Conservation (phyloP, 768 basidiomycete species). For the Leccinellum albellum region DNA sequence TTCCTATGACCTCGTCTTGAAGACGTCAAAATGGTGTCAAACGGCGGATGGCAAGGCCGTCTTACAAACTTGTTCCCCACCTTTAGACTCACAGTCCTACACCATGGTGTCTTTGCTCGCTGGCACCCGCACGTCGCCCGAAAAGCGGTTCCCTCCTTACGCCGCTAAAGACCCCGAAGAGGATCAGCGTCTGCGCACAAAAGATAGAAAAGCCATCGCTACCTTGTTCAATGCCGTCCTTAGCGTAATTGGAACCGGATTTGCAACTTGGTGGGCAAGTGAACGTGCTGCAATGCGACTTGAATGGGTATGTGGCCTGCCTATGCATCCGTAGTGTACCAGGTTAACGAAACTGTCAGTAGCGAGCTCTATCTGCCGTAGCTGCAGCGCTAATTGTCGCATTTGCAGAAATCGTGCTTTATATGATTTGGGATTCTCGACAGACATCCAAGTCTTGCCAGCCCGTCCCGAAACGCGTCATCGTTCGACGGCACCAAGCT, state of each 20-base stretch:
- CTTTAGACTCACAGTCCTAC: constrained; percentile 53
- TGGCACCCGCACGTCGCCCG: constrained; percentile 74
- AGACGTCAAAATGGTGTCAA: constrained; percentile 68
- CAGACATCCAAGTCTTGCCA: constrained; percentile 21
- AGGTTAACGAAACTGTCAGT: constrained; percentile 3
- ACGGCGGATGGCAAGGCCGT: constrained; percentile 42
- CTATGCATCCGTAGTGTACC: neutral
- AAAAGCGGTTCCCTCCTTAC: constrained; percentile 61
- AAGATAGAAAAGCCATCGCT: constrained; percentile 65
- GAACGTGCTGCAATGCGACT: constrained; percentile 57
- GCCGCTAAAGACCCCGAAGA: constrained; percentile 44
- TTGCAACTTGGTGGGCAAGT: constrained; percentile 72
- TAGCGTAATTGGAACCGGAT: constrained; percentile 62
- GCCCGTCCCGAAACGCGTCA: constrained; percentile 1
- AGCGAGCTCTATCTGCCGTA: constrained; percentile 64
- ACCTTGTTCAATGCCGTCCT: constrained; percentile 68
- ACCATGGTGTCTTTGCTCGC: constrained; percentile 74
- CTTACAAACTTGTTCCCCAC: constrained; percentile 39
- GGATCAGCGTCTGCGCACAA: constrained; percentile 41
- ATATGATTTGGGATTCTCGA: constrained; percentile 68
- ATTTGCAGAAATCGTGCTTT: constrained; percentile 63
- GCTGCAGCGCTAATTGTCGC: constrained; percentile 64
- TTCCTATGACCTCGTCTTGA: constrained; percentile 55
- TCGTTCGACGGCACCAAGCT: constrained; percentile 3
- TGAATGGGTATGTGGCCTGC: constrained; percentile 63